phyloP scores from a whole-genome alignment of 352 stramenopile genomes.

The Globisporangium sylvaticum region DNA sequence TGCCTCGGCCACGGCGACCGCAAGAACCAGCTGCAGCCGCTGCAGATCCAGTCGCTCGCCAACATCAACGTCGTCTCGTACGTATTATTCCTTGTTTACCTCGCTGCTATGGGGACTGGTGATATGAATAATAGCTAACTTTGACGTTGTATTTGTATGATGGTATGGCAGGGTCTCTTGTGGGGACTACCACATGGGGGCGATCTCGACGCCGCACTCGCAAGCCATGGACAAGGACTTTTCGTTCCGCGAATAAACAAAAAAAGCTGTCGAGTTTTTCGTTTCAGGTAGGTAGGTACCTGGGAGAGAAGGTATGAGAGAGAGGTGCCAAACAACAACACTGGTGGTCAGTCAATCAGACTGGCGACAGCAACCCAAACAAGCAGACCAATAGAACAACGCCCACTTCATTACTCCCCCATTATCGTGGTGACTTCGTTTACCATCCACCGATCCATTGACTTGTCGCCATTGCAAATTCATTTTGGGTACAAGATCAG shows the following conservation, averaged over 20 bases:
- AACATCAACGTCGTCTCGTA: conserved; percentile 64
- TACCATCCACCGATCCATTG: neutral
- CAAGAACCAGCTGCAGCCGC: conserved; percentile 87
- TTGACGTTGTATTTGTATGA: neutral
- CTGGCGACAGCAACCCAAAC: neutral
- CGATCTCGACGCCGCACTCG: conserved; percentile 68
- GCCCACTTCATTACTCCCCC: neutral
- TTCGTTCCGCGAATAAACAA: conserved; percentile 64
- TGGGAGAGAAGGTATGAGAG: no score
- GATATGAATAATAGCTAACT: neutral
- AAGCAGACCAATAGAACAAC: conserved; percentile 7
- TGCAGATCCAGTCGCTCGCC: conserved; percentile 62
- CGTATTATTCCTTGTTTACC: conserved; percentile 14
- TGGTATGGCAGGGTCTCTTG: conserved; percentile 54
- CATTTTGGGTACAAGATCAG: neutral
- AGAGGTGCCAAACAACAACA: neutral
- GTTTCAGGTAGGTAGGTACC: neutral
- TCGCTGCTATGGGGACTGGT: neutral
- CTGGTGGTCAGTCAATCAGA: neutral
- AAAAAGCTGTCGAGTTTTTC: neutral
- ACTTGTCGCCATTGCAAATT: neutral
- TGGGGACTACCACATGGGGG: conserved; percentile 85
- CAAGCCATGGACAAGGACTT: conserved; percentile 77
- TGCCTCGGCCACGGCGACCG: conserved; percentile 87
- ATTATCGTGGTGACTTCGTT: neutral